phyloP scores from a whole-genome alignment of 164 flowering plant species.

The Annona cherimola region DNA sequence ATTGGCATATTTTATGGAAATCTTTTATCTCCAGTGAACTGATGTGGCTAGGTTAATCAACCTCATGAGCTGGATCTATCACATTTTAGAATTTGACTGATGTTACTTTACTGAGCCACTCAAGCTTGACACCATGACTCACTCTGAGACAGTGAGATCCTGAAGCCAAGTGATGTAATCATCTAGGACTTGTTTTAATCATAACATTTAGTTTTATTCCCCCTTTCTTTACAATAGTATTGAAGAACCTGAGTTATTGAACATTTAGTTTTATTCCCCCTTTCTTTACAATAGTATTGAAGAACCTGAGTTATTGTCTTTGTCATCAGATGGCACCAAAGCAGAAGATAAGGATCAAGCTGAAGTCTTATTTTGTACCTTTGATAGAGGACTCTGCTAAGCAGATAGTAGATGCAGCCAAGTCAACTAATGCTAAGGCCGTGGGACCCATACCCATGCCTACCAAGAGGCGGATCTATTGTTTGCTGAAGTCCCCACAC shows the following conservation, averaged over 20 bases:
- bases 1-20: too few species aligned
- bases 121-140: too few species aligned
- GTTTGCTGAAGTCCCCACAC: constrained; percentile 95
- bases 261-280: background rate
- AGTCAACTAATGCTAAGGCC: constrained; percentile 83
- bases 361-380: constrained; percentile 85
- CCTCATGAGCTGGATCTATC: too few species aligned
- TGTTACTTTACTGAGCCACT: too few species aligned
- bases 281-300: background rate
- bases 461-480: constrained; percentile 73
- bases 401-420: constrained; percentile 93
- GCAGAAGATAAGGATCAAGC: constrained; percentile 89
- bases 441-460: constrained; percentile 97
- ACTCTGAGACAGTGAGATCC: too few species aligned
- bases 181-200: too few species aligned
- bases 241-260: background rate
- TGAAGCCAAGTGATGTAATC: too few species aligned
- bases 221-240: background rate
- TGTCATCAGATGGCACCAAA: constrained; percentile 69
- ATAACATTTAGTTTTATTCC: background rate
- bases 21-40: too few species aligned
- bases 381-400: constrained; percentile 93
- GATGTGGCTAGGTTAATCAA: too few species aligned
- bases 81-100: too few species aligned
- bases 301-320: background rate